Percentiles rank a stretch among this genome's conserved stretches.
Evolutionary conservation across 2,329 filamentous ascomycete species (phyloP).

Genomic region (Blastomyces parvus): DNA sequence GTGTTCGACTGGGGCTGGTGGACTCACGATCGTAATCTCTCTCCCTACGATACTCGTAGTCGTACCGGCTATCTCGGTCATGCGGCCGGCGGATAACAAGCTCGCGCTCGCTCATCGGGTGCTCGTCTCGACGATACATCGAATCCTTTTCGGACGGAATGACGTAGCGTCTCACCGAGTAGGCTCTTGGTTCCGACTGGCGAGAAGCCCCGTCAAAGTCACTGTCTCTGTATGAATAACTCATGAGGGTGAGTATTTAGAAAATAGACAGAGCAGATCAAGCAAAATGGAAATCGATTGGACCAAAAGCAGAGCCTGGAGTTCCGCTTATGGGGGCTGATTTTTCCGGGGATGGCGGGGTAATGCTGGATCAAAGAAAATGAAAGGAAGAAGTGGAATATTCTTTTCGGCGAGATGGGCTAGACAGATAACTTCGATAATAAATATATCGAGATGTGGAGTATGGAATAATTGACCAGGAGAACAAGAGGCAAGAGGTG

Average conservation of each 20-base stretch:
- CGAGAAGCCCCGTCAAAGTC: constrained; percentile 35
- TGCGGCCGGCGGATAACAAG: constrained; percentile 37
- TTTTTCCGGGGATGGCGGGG: background rate
- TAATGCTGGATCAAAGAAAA: background rate
- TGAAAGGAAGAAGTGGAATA: background rate
- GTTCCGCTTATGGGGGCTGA: background rate
- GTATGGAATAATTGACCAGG: background rate
- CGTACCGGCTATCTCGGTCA: constrained; percentile 39
- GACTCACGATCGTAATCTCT: constrained; percentile 38
- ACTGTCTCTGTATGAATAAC: constrained; percentile 33
- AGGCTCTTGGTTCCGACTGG: constrained; percentile 35
- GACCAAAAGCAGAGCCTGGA: background rate
- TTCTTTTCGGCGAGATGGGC: background rate
- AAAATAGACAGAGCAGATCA: background rate
- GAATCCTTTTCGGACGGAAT: constrained; percentile 31
- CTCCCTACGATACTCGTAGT: constrained; percentile 35
- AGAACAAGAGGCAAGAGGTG: background rate
- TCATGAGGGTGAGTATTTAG: constrained; percentile 20
- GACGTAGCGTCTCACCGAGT: constrained; percentile 52
- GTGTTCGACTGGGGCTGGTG: constrained; percentile 33
- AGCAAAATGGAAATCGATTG: background rate
- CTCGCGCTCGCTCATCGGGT: constrained; percentile 30
- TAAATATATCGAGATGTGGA: background rate
- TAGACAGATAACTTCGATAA: background rate
- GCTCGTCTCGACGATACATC: constrained; percentile 27